These are phyloP conservation scores for Chlamydomonas asymmetrica DNA, from an alignment of 139 green algal species.

Conservation along the genomic window DNA sequence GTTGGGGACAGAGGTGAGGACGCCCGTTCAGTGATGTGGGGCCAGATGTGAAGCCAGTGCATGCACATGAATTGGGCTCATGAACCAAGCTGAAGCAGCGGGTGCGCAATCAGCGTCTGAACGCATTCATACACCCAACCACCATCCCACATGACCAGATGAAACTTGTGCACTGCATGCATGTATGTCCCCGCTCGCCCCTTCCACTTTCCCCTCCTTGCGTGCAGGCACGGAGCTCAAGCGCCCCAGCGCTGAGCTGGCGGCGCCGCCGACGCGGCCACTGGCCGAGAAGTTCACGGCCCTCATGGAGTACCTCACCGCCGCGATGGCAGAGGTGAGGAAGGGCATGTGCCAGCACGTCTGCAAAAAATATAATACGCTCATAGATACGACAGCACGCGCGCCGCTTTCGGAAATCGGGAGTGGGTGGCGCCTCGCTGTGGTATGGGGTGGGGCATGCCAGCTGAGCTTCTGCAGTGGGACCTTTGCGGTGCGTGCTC, in stretches of 20 bases:
- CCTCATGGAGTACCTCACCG: slow-evolving; percentile 37
- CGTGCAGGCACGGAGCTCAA: not conserved
- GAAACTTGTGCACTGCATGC: not conserved
- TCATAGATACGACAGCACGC: too few species aligned
- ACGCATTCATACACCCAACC: not conserved
- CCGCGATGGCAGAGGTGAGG: slow-evolving; percentile 23
- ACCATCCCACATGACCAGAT: slow-evolving; percentile 4
- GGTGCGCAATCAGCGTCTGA: not conserved
- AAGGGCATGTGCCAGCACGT: too few species aligned
- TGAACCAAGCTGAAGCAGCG: not conserved
- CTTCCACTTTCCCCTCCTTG: not conserved
- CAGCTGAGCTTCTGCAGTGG: too few species aligned
- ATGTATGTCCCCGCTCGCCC: not conserved
- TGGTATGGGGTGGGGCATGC: too few species aligned
- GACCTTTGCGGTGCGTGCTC: too few species aligned
- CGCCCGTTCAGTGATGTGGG: too few species aligned
- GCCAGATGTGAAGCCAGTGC: too few species aligned
- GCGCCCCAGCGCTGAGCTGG: slow-evolving; percentile 19
- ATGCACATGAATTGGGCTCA: not conserved
- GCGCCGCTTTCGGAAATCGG: too few species aligned
- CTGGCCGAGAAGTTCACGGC: slow-evolving; percentile 40
- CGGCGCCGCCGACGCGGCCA: slow-evolving; percentile 19
- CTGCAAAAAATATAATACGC: too few species aligned
- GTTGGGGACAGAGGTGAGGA: not conserved
- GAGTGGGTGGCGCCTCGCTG: too few species aligned